Evolutionary conservation across 2,329 filamentous ascomycete genomes (phyloP), one percentile per base, ranked within the genome.

Genomic region (Cordyceps javanica): DNA sequence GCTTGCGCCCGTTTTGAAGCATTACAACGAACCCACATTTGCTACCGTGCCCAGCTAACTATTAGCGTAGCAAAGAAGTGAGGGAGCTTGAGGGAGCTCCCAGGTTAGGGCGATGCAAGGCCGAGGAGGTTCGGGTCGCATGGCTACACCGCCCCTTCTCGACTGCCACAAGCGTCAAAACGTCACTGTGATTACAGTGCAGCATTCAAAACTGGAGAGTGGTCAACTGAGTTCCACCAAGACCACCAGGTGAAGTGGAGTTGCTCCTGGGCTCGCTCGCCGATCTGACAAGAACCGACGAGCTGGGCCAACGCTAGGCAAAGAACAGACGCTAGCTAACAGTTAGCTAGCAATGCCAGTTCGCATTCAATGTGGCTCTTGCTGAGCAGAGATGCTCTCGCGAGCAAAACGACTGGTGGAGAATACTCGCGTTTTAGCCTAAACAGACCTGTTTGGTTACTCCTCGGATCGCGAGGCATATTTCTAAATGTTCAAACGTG

Each of bases 231-330:
- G 49, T 41, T 28, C 49, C 23, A 41, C 49, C 32, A 28, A n/a
- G 19, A n/a, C 21, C 21, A 14, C 30, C 21, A 19, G 13, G 16
- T 32, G 53, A 25, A 11, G 53, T 48, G 42, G 53, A n/a, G 42
- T 21, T 8, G 41, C 39, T 38, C 16, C 36, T 28, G 23, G 23
- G 21, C n/a, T n/a, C 19, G 39, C 51, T 21, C 38, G 39, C 28
- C 45, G 53, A 55, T 55, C 42, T 55, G 53, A 46, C 53, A 55
- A 46, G 53, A 48, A 48, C 42, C 25, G 53, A 55, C 53, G 19
- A 39, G n/a, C 39, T 36, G 26, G 28, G 21, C 28, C 39, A 36
- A 9, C 14, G 21, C 30, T 45, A 34, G 11, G 51, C 28, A 28
- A 54, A n/a, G n/a, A 23, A 3, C 38, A 13, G 4, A 25, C 1